phyloP scores from a whole-genome alignment of 306 rosid species.

The Quercus mongolica region DNA sequence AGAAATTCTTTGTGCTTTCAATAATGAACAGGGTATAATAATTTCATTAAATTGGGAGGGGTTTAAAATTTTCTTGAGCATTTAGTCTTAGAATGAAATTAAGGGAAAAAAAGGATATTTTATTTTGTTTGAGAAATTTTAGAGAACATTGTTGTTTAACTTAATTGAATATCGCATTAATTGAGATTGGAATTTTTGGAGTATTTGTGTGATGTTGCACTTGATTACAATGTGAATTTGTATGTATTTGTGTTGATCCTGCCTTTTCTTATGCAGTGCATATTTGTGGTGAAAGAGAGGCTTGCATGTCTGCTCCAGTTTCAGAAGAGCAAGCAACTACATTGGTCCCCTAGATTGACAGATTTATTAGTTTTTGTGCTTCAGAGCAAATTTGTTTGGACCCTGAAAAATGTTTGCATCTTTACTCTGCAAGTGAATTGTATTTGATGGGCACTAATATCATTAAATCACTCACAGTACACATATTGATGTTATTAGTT shows the following conservation, averaged over 20 bases:
- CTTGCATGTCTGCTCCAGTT: slow-evolving; percentile 38
- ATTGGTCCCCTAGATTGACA: slow-evolving; percentile 37
- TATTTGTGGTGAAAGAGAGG: slow-evolving; percentile 59
- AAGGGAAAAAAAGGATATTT: too few species aligned
- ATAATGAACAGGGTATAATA: too few species aligned
- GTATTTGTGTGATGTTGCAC: background rate
- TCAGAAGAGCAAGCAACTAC: slow-evolving; percentile 56
- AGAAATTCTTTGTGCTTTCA: too few species aligned
- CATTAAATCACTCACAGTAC: background rate
- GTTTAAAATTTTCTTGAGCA: background rate
- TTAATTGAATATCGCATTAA: background rate
- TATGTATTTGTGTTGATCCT: background rate
- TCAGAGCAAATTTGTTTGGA: slow-evolving; percentile 74
- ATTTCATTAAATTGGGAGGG: background rate
- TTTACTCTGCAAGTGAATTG: background rate
- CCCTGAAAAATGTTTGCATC: slow-evolving; percentile 64
- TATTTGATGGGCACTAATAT: background rate
- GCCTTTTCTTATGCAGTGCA: background rate
- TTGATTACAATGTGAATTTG: background rate
- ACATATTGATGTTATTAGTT: slow-evolving; percentile 2
- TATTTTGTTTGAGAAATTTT: background rate
- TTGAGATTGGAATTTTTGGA: background rate
- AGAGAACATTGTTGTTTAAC: background rate
- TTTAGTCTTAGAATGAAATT: too few species aligned
- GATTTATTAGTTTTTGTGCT: slow-evolving; percentile 55